Evolutionary conservation across 78 protist species (phyloP).

Genomic region (Cavenderia fasciculata): DNA sequence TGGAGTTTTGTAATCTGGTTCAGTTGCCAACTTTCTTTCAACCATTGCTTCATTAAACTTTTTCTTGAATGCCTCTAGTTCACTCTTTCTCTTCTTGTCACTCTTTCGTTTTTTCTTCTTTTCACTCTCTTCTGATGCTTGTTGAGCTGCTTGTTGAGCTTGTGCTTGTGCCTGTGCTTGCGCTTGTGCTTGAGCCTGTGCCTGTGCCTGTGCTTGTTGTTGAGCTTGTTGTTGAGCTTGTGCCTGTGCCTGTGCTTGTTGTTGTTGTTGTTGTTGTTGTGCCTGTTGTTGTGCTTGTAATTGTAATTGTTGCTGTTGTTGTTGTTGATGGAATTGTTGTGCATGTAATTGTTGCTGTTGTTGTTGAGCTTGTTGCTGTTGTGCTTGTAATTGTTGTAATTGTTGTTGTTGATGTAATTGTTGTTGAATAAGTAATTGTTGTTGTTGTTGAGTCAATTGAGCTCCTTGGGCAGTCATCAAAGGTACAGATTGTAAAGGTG

Average conservation of each 20-base stretch:
- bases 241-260: neutral
- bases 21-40: constrained; percentile 41
- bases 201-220: neutral
- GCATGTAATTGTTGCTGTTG: neutral
- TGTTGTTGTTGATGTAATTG: neutral
- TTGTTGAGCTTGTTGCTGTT: neutral
- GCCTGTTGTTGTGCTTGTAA: neutral
- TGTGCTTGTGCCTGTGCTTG: neutral
- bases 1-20: constrained; percentile 70
- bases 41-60: neutral
- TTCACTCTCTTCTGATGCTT: neutral
- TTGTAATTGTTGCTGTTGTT: neutral
- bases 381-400: neutral
- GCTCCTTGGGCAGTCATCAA: no score
- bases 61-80: constrained; percentile 7
- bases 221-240: neutral
- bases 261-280: constrained; percentile 9
- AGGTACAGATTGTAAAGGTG: no score
- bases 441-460: no score
- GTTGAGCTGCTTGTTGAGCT: neutral
- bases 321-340: neutral
- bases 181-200: neutral
- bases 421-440: constrained; percentile 17
- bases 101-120: constrained; percentile 45
- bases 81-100: constrained; percentile 14